phyloP scores from a whole-genome alignment of 1,139 yeast genomes.

The Saccharomyces hybrid region DNA sequence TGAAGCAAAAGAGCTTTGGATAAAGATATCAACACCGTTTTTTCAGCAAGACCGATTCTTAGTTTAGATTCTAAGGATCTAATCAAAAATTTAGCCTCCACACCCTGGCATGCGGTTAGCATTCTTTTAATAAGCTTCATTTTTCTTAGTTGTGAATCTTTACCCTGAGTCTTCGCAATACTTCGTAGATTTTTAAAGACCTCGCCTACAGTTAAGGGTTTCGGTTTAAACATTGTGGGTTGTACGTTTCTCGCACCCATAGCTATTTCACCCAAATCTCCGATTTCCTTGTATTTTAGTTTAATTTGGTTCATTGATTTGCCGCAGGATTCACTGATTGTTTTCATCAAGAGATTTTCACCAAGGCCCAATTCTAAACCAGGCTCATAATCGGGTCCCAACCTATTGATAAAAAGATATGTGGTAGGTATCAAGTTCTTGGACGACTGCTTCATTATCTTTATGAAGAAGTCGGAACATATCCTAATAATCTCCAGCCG shows the following conservation, averaged over 20 bases:
- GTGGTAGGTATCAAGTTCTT: slow-evolving; percentile 60
- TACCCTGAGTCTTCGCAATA: slow-evolving; percentile 78
- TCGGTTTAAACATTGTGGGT: slow-evolving; percentile 89
- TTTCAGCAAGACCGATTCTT: slow-evolving; percentile 90
- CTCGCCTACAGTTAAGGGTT: slow-evolving; percentile 61
- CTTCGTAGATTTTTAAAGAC: slow-evolving; percentile 69
- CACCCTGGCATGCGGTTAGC: slow-evolving; percentile 80
- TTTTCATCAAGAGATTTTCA: slow-evolving; percentile 77
- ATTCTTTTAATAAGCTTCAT: slow-evolving; percentile 70
- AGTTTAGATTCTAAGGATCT: slow-evolving; percentile 88
- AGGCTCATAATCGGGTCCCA: slow-evolving; percentile 88
- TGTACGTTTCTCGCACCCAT: slow-evolving; percentile 75
- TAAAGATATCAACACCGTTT: slow-evolving; percentile 73
- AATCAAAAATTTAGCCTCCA: slow-evolving; percentile 83
- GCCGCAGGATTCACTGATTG: slow-evolving; percentile 87
- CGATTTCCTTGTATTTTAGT: slow-evolving; percentile 65
- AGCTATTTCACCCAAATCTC: slow-evolving; percentile 90
- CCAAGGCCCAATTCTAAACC: slow-evolving; percentile 91
- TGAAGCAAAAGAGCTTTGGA: slow-evolving; percentile 73
- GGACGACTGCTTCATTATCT: slow-evolving; percentile 52
- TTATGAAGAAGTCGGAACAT: slow-evolving; percentile 62
- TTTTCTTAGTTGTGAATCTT: slow-evolving; percentile 72
- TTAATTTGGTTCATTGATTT: slow-evolving; percentile 63
- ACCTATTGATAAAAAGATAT: slow-evolving; percentile 74
- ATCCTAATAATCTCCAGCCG: slow-evolving; percentile 71